Percentiles rank a stretch among this genome's conserved stretches.
phyloP scores from a whole-genome alignment of 2,329 filamentous ascomycete genomes.

The Ceratocystis eucalypticola region DNA sequence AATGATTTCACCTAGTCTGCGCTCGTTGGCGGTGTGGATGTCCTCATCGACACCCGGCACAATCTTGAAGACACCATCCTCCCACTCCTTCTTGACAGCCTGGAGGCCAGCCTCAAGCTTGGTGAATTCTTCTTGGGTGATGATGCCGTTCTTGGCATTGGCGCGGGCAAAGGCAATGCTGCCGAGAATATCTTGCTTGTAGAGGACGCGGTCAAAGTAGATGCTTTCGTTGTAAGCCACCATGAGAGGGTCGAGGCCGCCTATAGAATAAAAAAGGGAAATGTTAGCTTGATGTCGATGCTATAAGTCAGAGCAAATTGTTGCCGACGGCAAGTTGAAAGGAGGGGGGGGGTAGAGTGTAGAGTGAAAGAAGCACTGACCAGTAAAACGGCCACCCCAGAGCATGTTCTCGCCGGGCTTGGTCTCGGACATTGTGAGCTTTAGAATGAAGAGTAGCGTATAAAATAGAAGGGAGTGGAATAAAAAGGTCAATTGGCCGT shows the following conservation, averaged over 20 bases:
- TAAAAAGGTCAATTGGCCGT: neutral
- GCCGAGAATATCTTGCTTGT: constrained; percentile 67
- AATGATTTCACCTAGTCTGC: constrained; percentile 67
- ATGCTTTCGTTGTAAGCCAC: constrained; percentile 71
- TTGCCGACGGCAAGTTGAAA: constrained; percentile 16
- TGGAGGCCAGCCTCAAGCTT: constrained; percentile 60
- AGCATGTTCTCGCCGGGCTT: constrained; percentile 27
- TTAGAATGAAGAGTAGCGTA: neutral
- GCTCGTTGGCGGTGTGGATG: constrained; percentile 59
- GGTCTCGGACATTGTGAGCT: constrained; percentile 24
- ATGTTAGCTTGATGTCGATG: constrained; percentile 7
- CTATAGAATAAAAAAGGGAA: constrained; percentile 28
- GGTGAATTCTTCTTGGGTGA: constrained; percentile 57
- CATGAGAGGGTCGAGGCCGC: constrained; percentile 77
- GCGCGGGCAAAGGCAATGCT: constrained; percentile 71
- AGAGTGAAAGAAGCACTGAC: constrained; percentile 24
- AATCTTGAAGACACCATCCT: constrained; percentile 36
- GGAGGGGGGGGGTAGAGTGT: neutral
- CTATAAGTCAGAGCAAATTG: neutral
- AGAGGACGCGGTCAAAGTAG: constrained; percentile 63
- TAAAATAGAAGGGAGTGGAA: neutral
- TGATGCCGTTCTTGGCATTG: constrained; percentile 61
- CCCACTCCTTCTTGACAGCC: constrained; percentile 42
- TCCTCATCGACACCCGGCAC: constrained; percentile 42
- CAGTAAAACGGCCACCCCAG: constrained; percentile 39